These are phyloP conservation scores for Rhodotorula paludigena DNA, from an alignment of 768 basidiomycete species.

Conservation along the genomic window DNA sequence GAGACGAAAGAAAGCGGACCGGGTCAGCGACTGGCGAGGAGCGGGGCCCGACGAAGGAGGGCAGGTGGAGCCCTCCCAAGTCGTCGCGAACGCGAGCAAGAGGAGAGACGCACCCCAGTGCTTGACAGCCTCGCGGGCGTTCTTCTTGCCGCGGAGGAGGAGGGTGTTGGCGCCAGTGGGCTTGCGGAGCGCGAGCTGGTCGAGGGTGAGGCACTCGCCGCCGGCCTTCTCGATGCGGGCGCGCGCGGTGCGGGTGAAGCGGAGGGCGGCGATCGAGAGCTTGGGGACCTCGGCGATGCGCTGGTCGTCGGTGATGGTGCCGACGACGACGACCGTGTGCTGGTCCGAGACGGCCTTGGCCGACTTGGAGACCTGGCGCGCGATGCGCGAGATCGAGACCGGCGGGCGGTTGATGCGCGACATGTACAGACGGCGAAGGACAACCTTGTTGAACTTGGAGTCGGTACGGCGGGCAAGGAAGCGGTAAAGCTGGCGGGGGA, in stretches of 20 bases:
- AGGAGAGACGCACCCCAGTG: slow-evolving; percentile 73
- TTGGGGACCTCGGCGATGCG: slow-evolving; percentile 81
- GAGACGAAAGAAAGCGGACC: background rate
- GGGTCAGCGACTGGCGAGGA: background rate
- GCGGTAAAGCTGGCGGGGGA: slow-evolving; percentile 81
- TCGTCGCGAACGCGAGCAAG: background rate
- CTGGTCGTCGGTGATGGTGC: slow-evolving; percentile 91
- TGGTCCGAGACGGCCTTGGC: slow-evolving; percentile 53
- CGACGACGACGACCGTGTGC: slow-evolving; percentile 84
- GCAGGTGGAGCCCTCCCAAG: no score
- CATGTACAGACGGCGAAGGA: slow-evolving; percentile 94
- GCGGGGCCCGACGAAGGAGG: background rate
- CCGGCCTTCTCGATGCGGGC: slow-evolving; percentile 94
- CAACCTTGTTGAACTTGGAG: slow-evolving; percentile 90
- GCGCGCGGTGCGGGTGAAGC: slow-evolving; percentile 86
- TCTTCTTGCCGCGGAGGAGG: slow-evolving; percentile 85
- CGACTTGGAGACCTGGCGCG: slow-evolving; percentile 51
- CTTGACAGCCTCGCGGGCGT: slow-evolving; percentile 86
- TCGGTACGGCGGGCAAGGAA: slow-evolving; percentile 97
- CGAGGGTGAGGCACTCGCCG: slow-evolving; percentile 89
- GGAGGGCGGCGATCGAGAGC: slow-evolving; percentile 85
- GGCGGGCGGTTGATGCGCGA: slow-evolving; percentile 97
- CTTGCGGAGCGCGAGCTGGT: slow-evolving; percentile 85
- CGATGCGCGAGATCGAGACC: slow-evolving; percentile 87
- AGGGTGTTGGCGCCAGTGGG: slow-evolving; percentile 95